Percentiles rank a stretch among this genome's conserved stretches.
Evolutionary conservation across 805 yeast genomes (phyloP).

Genomic region (Sugiyamaella smithiae): DNA sequence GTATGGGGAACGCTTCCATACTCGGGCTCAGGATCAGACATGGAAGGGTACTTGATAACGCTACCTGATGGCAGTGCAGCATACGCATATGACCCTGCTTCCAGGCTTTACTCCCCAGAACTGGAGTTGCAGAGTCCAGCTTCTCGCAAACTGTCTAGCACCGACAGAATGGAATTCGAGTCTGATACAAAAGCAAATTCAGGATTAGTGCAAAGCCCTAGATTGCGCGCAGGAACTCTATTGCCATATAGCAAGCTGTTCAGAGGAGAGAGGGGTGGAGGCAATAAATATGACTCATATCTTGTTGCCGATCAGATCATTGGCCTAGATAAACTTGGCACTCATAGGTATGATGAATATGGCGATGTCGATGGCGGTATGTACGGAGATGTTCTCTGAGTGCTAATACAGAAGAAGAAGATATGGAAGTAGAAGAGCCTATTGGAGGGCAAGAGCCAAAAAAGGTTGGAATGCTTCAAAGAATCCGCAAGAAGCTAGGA

Average conservation of each 20-base stretch:
- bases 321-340: not conserved
- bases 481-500: not conserved
- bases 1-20: no score
- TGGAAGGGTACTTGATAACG: no score
- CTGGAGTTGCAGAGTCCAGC: no score
- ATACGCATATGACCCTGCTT: no score
- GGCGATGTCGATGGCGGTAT: slow-evolving; percentile 11
- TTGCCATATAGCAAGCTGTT: not conserved
- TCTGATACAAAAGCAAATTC: no score
- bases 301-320: slow-evolving; percentile 1
- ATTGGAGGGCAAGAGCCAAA: not conserved
- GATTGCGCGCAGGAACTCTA: not conserved
- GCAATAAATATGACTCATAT: not conserved
- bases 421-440: not conserved
- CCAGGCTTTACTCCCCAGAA: no score
- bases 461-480: not conserved
- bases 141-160: no score
- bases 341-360: slow-evolving; percentile 12
- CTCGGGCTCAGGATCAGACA: no score
- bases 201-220: no score
- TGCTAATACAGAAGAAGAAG: not conserved
- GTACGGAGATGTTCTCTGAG: not conserved
- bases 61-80: no score
- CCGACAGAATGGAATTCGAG: no score
- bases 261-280: no score